phyloP scores from a whole-genome alignment of 441 rosid genomes.

The Dalechampia spathulata region DNA sequence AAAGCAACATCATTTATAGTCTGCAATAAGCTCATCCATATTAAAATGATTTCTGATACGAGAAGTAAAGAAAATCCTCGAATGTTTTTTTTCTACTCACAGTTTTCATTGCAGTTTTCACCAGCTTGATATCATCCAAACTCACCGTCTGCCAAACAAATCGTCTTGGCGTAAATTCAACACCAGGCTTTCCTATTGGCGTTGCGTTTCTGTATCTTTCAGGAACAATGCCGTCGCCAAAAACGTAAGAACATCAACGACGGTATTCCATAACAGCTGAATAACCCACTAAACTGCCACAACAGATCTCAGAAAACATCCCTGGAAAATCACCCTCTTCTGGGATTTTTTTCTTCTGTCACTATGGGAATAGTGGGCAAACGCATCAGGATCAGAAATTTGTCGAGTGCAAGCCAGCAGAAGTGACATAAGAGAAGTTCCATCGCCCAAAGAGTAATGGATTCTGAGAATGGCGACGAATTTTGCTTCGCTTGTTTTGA shows the following conservation, averaged over 20 bases:
- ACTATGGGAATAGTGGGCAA: conserved; percentile 11
- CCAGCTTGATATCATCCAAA: conserved; percentile 35
- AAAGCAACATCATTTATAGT: conserved; percentile 38
- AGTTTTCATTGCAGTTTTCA: conserved; percentile 33
- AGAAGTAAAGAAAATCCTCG: background rate
- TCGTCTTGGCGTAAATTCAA: conserved; percentile 26
- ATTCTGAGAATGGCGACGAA: conserved; percentile 27
- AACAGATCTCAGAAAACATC: background rate
- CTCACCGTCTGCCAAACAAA: conserved; percentile 25
- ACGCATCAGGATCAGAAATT: conserved; percentile 14
- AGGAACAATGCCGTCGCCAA: conserved; percentile 15
- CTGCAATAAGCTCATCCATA: too few relatives aligned
- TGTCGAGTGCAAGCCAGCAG: conserved; percentile 21
- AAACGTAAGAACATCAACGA: conserved; percentile 15
- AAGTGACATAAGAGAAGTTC: conserved; percentile 36
- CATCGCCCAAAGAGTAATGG: conserved; percentile 46
- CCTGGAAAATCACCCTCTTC: background rate
- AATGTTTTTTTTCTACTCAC: conserved; percentile 25
- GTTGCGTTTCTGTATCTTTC: conserved; percentile 32
- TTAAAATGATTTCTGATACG: too few relatives aligned
- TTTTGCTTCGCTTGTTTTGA: conserved; percentile 26
- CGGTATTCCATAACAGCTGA: conserved; percentile 10
- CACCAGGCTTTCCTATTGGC: conserved; percentile 22
- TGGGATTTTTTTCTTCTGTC: background rate
- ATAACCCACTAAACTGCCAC: conserved; percentile 3